Evolutionary conservation across 352 stramenopile species (phyloP).

Genomic region (Globisporangium ultimum): DNA sequence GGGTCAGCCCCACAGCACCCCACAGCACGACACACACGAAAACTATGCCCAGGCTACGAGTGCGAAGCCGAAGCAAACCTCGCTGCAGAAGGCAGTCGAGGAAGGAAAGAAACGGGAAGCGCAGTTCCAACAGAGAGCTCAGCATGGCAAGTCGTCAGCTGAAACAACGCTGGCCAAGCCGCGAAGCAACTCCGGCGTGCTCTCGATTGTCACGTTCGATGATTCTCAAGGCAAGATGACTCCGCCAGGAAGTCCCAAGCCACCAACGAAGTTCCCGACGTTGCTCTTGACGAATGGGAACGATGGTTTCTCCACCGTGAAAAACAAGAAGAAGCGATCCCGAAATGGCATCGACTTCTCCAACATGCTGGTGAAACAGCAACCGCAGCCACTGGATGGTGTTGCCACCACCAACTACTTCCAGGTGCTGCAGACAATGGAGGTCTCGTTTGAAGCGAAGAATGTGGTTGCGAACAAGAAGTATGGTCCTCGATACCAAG

Average conservation of each 20-base stretch:
- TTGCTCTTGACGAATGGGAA: too few species aligned
- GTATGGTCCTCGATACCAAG: too few species aligned
- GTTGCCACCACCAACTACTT: too few species aligned
- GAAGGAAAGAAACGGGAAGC: neutral
- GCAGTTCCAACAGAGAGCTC: neutral
- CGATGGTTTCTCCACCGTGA: too few species aligned
- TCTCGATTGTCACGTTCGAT: neutral
- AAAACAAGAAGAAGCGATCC: too few species aligned
- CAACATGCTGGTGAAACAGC: too few species aligned
- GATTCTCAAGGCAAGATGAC: neutral
- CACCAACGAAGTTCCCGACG: too few species aligned
- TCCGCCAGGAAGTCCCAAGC: neutral
- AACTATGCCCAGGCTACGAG: neutral
- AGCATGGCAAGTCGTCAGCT: neutral
- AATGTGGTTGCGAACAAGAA: too few species aligned
- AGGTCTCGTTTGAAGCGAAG: too few species aligned
- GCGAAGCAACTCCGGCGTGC: neutral
- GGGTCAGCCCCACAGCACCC: neutral
- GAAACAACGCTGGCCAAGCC: neutral
- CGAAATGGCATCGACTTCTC: too few species aligned
- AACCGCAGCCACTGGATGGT: too few species aligned
- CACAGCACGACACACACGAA: neutral
- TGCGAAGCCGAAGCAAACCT: neutral
- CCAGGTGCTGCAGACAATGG: too few species aligned
- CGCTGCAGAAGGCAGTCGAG: neutral